Evolutionary conservation across 768 basidiomycete species (phyloP), one percentile per base, ranked within the genome.

Genomic region (Ephemerocybe angulata): DNA sequence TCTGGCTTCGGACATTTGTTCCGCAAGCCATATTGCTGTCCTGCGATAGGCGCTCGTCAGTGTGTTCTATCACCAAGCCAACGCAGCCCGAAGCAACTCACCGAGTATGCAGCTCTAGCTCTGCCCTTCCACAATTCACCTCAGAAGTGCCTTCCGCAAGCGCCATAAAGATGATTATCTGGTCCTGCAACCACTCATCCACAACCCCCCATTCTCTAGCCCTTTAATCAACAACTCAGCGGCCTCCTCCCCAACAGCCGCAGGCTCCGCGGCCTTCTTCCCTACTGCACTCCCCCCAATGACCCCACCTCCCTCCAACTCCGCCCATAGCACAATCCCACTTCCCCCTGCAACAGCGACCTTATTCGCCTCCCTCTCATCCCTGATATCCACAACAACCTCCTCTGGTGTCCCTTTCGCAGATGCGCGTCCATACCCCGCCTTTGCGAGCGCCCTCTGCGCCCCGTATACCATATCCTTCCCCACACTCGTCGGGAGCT

Each of bases 81-180:
- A 50, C 3, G 48, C 31, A 44, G 46, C 53, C 37, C 24, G 30
- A 79, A n/a, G n/a, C n/a, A 81, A 47, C 58, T 27, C 30, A 86
- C 88, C 75, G 77, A 6, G 89, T 90, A 68, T 91, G 89, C 57
- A 87, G 66, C 21, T 78, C 83, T 30, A 90, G 60, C 3, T 82
- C 86, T 1, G 81, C 79, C 24, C 70, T 78, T 22, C 77, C 77
- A 56, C 77, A 79, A 43, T 72, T 74, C 25, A 91, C 72, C 50
- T 72, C 72, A 11, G 87, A 90, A 24, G 61, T 76, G 3, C 87
- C 87, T 47, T 83, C 67, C 8, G 88, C 87, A 17, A 91, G 74
- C 8, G 87, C 87, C 70, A 90, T 81, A 63, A 89, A 85, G 33
- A 90, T 79, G 43, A 90, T 82, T 19, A 90, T 84, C 63, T 91